Evolutionary conservation across 345 rosid genomes (phyloP).

Genomic region (Rhodomyrtus tomentosa): DNA sequence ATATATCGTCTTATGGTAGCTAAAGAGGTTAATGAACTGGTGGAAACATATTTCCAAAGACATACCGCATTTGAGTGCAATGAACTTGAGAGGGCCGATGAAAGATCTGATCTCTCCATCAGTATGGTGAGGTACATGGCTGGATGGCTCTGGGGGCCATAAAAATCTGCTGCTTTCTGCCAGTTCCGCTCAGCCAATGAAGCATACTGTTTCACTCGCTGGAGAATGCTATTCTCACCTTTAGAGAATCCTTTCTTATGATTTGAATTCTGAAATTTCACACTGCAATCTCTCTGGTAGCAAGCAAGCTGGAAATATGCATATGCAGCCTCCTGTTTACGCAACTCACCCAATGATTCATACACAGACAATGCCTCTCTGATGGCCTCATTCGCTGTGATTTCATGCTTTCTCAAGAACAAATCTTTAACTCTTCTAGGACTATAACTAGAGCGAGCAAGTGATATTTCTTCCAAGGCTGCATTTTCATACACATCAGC

Average conservation of each 20-base stretch:
- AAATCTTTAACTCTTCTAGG: conserved; percentile 19
- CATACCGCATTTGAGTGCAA: conserved; percentile 51
- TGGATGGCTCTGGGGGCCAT: conserved; percentile 59
- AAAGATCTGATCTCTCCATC: conserved; percentile 63
- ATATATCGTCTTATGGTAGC: not conserved
- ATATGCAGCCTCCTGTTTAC: conserved; percentile 83
- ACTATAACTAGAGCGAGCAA: conserved; percentile 1
- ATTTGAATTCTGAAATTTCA: conserved; percentile 47
- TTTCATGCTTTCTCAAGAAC: conserved; percentile 40
- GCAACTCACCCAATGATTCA: conserved; percentile 68
- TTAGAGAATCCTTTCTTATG: conserved; percentile 29
- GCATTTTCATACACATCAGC: conserved; percentile 44
- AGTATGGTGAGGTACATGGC: conserved; percentile 69
- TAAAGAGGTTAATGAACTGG: not conserved
- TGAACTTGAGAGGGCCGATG: conserved; percentile 33
- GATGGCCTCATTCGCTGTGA: conserved; percentile 86
- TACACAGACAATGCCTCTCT: conserved; percentile 77
- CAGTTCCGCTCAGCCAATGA: conserved; percentile 81
- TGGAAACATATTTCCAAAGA: not conserved
- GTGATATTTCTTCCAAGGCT: conserved; percentile 18
- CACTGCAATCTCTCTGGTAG: conserved; percentile 70
- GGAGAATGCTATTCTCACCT: conserved; percentile 30
- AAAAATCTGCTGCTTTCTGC: conserved; percentile 73
- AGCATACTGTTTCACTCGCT: conserved; percentile 78
- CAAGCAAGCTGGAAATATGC: conserved; percentile 80